These are phyloP conservation scores for Puccinia horiana DNA, from an alignment of 1,284 basidiomycete species.

Conservation along the genomic window DNA sequence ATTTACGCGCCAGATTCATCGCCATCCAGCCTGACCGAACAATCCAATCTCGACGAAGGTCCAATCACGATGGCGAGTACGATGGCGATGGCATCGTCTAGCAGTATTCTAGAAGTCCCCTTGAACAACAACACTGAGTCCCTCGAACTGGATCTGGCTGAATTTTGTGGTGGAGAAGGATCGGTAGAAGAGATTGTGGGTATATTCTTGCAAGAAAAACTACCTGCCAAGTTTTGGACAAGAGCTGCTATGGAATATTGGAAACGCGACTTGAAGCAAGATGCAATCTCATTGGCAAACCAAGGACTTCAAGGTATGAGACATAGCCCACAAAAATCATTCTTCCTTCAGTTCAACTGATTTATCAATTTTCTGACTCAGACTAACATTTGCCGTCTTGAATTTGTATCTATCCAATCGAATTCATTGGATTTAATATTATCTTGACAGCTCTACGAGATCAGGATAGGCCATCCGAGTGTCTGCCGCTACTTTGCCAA, in stretches of 20 bases:
- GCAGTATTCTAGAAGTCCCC: conserved; percentile 42
- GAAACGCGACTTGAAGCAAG: conserved; percentile 33
- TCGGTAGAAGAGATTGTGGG: conserved; percentile 43
- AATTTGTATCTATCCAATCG: neutral
- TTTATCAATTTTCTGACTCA: neutral
- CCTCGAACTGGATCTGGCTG: conserved; percentile 38
- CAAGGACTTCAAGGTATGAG: conserved; percentile 39
- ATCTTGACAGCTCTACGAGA: conserved; percentile 35
- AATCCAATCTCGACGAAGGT: neutral
- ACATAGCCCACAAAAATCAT: neutral
- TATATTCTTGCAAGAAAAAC: conserved; percentile 38
- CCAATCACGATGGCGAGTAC: conserved; percentile 26
- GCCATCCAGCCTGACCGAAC: too few relatives aligned
- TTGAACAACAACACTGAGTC: conserved; percentile 48
- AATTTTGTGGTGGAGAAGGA: conserved; percentile 40
- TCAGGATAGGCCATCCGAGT: conserved; percentile 30
- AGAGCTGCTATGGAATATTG: conserved; percentile 45
- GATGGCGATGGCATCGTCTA: conserved; percentile 10
- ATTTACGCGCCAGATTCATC: too few relatives aligned
- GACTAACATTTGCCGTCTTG: neutral
- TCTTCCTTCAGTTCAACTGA: conserved; percentile 2
- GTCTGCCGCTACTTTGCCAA: conserved; percentile 44
- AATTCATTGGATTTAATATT: neutral
- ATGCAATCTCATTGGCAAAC: conserved; percentile 28
- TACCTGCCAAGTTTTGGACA: conserved; percentile 39